phyloP scores from a whole-genome alignment of 2,329 filamentous ascomycete genomes.

The Emericellopsis atlantica region DNA sequence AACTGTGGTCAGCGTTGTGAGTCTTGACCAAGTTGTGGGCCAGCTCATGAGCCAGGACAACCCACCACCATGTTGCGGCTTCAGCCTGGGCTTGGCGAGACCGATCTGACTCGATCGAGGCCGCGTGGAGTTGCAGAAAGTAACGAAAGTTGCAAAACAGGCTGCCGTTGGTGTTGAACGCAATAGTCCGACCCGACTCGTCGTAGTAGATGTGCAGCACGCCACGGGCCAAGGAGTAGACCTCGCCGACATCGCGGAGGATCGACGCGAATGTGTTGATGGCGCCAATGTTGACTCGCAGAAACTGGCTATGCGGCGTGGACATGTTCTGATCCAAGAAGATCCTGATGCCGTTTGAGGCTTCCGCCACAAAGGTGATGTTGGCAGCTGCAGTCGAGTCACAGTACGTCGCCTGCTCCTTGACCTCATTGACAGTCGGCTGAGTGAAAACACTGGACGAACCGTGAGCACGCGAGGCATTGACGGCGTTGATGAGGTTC shows the following conservation, averaged over 20 bases:
- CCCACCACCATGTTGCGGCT: conserved; percentile 80
- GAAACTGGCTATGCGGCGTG: conserved; percentile 35
- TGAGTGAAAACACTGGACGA: conserved; percentile 61
- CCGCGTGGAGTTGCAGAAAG: conserved; percentile 66
- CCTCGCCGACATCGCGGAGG: conserved; percentile 53
- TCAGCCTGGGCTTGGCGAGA: conserved; percentile 43
- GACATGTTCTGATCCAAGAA: conserved; percentile 50
- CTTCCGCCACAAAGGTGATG: conserved; percentile 56
- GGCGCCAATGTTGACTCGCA: conserved; percentile 43
- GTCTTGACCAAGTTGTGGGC: conserved; percentile 80
- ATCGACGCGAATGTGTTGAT: conserved; percentile 60
- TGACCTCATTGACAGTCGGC: conserved; percentile 59
- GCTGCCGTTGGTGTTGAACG: conserved; percentile 78
- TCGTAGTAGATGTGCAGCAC: conserved; percentile 85
- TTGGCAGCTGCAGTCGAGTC: conserved; percentile 65
- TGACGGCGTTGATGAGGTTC: conserved; percentile 66
- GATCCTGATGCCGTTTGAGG: conserved; percentile 60
- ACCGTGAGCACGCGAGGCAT: conserved; percentile 65
- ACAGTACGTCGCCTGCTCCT: conserved; percentile 78
- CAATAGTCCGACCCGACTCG: conserved; percentile 65
- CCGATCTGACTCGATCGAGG: conserved; percentile 22
- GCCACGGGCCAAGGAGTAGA: conserved; percentile 59
- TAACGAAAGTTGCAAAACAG: conserved; percentile 92
- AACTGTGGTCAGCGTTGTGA: conserved; percentile 71
- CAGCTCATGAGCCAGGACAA: conserved; percentile 89